A percentile compares a stretch with the other conserved stretches of the same genome.
These are phyloP conservation scores for Carex kokanica DNA, from an alignment of 176 grass and related monocot genomes.

Conservation along the genomic window DNA sequence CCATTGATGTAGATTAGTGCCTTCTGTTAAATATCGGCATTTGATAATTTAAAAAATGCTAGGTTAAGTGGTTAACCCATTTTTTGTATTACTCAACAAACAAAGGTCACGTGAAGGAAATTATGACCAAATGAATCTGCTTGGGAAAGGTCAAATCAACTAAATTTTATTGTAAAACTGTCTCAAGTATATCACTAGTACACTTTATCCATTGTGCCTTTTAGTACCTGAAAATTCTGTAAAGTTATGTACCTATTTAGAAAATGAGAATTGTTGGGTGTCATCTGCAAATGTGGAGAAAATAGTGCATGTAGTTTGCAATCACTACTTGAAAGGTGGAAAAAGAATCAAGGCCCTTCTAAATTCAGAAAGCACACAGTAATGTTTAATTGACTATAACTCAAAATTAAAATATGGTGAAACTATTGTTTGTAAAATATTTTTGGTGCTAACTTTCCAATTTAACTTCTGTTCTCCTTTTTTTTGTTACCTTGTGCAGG, in stretches of 20 bases:
- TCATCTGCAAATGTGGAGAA: background rate
- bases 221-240: background rate
- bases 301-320: background rate
- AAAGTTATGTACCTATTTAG: background rate
- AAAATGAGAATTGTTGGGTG: background rate
- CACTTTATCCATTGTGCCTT: background rate
- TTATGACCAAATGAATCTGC: background rate
- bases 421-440: background rate
- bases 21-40: background rate
- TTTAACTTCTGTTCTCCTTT: background rate
- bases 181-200: background rate
- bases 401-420: background rate
- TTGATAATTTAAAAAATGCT: background rate
- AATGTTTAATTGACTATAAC: background rate
- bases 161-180: background rate
- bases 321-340: background rate
- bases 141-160: background rate
- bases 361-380: background rate
- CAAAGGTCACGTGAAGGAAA: background rate
- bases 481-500: background rate
- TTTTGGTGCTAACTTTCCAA: background rate
- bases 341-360: background rate
- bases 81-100: background rate
- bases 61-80: background rate
- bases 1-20: background rate